Percentiles rank a stretch among this genome's conserved stretches.
These are phyloP conservation scores for Rhodotorula sp. DNA, from an alignment of 1,284 basidiomycete species.

Conservation along the genomic window DNA sequence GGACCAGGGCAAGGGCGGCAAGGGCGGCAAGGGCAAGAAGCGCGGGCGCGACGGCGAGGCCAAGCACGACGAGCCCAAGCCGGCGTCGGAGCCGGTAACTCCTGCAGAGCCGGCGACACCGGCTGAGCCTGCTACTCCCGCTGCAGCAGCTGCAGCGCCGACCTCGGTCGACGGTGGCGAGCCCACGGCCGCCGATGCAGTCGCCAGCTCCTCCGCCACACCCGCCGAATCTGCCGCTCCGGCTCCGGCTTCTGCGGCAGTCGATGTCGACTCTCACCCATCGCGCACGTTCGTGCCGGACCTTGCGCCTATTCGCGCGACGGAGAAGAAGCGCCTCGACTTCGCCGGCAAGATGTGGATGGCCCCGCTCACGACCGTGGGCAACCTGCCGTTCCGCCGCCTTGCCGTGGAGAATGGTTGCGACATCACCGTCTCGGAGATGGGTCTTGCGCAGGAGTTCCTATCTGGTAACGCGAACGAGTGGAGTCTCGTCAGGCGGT, in stretches of 20 bases:
- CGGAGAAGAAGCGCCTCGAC: slow-evolving; percentile 82
- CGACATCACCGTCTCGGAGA: slow-evolving; percentile 95
- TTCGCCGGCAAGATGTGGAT: slow-evolving; percentile 85
- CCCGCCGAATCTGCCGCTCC: background rate
- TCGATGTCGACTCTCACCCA: slow-evolving; percentile 23
- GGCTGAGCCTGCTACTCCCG: slow-evolving; percentile 20
- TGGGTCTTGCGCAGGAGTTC: slow-evolving; percentile 53
- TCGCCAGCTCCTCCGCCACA: background rate
- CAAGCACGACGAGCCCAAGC: slow-evolving; percentile 11
- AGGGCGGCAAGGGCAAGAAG: slow-evolving; percentile 26
- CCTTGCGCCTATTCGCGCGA: slow-evolving; percentile 63
- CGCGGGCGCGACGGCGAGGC: slow-evolving; percentile 23
- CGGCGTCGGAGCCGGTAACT: slow-evolving; percentile 45
- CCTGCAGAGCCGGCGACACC: too few relatives aligned
- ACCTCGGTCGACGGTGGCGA: background rate
- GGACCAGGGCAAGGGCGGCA: slow-evolving; percentile 10
- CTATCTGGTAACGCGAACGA: slow-evolving; percentile 79
- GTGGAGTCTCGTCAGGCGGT: slow-evolving; percentile 79
- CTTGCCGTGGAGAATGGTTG: slow-evolving; percentile 83
- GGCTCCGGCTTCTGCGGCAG: background rate
- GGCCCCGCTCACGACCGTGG: slow-evolving; percentile 92
- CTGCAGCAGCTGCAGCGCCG: background rate
- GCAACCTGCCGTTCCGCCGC: slow-evolving; percentile 91
- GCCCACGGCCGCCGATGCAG: background rate
- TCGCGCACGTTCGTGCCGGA: slow-evolving; percentile 44